phyloP scores from a whole-genome alignment of 176 grass and related monocot species.

The Pontederia paniculata region DNA sequence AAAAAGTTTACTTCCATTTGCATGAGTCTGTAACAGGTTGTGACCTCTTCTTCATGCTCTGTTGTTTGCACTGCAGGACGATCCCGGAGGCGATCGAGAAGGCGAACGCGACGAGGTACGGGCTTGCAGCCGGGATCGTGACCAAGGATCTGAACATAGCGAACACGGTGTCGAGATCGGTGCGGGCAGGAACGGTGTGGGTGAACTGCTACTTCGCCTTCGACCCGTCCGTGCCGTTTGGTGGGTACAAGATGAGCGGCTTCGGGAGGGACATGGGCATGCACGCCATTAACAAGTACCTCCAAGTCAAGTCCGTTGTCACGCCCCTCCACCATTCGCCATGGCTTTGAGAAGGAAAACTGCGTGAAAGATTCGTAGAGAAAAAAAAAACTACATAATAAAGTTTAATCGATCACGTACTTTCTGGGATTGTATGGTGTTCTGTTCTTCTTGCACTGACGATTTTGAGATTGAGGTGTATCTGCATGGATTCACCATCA shows the following conservation, averaged over 20 bases:
- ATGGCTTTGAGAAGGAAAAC: conserved; percentile 1
- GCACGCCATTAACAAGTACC: conserved; percentile 5
- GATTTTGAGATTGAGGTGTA: no score
- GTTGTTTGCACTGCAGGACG: neutral
- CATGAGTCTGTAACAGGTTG: neutral
- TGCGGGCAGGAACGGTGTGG: conserved; percentile 15
- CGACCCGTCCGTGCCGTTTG: conserved; percentile 5
- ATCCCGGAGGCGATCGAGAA: conserved; percentile 15
- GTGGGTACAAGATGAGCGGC: conserved; percentile 17
- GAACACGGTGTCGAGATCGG: conserved; percentile 10
- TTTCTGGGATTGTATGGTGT: no score
- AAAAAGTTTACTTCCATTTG: neutral
- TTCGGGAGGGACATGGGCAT: conserved; percentile 11
- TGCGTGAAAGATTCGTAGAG: no score
- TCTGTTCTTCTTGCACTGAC: no score
- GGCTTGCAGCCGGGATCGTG: conserved; percentile 1
- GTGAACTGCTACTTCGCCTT: conserved; percentile 17
- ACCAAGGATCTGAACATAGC: conserved; percentile 14
- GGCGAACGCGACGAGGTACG: conserved; percentile 9
- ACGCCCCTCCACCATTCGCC: conserved; percentile 12
- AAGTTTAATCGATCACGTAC: no score
- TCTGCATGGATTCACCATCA: no score
- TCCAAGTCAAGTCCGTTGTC: conserved; percentile 15
- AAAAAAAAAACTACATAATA: no score
- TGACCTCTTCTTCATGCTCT: neutral